Conservation (phyloP, 2,329 filamentous ascomycete genomes). For the Thermomyces lanuginosus region DNA sequence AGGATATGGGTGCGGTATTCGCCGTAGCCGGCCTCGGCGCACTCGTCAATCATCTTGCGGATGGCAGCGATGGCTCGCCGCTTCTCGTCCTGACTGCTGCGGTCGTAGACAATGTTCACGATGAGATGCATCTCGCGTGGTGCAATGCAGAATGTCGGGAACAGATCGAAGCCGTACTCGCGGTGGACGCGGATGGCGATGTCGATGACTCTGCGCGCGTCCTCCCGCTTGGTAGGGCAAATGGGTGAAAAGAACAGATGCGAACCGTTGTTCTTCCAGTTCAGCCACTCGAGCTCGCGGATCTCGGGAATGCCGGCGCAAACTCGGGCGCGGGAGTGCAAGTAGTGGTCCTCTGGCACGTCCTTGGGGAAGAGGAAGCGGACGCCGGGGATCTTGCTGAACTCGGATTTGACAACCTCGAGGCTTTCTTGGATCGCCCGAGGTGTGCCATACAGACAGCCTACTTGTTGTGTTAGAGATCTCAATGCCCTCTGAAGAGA, state of each 20-base stretch:
- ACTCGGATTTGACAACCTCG: slow-evolving; percentile 11
- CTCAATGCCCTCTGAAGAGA: neutral
- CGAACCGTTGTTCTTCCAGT: slow-evolving; percentile 19
- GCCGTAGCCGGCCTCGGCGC: slow-evolving; percentile 28
- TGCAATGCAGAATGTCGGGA: slow-evolving; percentile 11
- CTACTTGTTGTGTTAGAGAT: neutral
- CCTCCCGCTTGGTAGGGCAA: slow-evolving; percentile 15
- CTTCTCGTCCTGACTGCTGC: slow-evolving; percentile 11
- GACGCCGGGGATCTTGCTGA: slow-evolving; percentile 14
- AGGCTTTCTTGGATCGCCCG: slow-evolving; percentile 12
- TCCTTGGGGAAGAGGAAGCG: slow-evolving; percentile 18
- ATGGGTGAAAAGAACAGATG: slow-evolving; percentile 23
- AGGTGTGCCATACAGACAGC: slow-evolving; percentile 14
- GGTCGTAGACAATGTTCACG: slow-evolving; percentile 19
- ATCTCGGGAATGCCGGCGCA: slow-evolving; percentile 13
- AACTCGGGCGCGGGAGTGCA: slow-evolving; percentile 14
- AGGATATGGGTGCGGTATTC: slow-evolving; percentile 34
- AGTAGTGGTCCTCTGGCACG: slow-evolving; percentile 14
- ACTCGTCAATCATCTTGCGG: slow-evolving; percentile 19
- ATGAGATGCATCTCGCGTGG: slow-evolving; percentile 20
- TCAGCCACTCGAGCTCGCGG: slow-evolving; percentile 18
- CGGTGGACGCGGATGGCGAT: slow-evolving; percentile 12
- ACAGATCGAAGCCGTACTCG: slow-evolving; percentile 10
- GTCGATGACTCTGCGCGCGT: slow-evolving; percentile 14
- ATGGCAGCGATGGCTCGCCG: slow-evolving; percentile 13